Percentiles rank a stretch among this genome's conserved stretches.
These are phyloP conservation scores for Melanogaster broomeanus DNA, from an alignment of 768 basidiomycete genomes.

Conservation along the genomic window DNA sequence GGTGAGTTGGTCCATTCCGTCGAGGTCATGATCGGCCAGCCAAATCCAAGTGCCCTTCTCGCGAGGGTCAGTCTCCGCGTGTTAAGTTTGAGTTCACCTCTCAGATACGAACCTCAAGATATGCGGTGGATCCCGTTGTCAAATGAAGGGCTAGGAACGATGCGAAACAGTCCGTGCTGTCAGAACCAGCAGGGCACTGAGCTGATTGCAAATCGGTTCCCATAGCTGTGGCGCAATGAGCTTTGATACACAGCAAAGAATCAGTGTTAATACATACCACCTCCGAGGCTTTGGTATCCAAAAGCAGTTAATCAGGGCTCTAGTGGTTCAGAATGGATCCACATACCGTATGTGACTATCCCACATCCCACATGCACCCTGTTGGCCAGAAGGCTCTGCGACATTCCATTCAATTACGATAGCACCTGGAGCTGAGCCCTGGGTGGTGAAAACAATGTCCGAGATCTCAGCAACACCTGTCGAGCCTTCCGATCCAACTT, in stretches of 20 bases:
- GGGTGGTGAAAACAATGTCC: slow-evolving; percentile 61
- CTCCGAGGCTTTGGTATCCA: slow-evolving; percentile 23
- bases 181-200: slow-evolving; percentile 45
- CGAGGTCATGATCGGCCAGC: slow-evolving; percentile 77
- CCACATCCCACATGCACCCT: slow-evolving; percentile 58
- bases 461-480: slow-evolving; percentile 60
- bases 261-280: slow-evolving; percentile 13
- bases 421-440: slow-evolving; percentile 51
- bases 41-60: slow-evolving; percentile 74
- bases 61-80: neutral
- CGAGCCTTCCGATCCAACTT: slow-evolving; percentile 46
- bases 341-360: slow-evolving; percentile 42
- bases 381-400: slow-evolving; percentile 49
- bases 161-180: slow-evolving; percentile 51
- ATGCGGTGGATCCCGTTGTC: slow-evolving; percentile 50
- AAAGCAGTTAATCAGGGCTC: neutral
- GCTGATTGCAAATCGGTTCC: slow-evolving; percentile 52
- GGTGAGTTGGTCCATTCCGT: slow-evolving; percentile 50
- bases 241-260: neutral
- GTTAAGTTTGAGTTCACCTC: neutral
- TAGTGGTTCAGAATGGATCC: neutral
- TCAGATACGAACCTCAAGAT: slow-evolving; percentile 53
- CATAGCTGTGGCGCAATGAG: slow-evolving; percentile 33
- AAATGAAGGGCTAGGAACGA: slow-evolving; percentile 70
- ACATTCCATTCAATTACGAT: slow-evolving; percentile 63